These are phyloP conservation scores for Pontederia crassipes DNA, from an alignment of 176 grass and related monocot species.

Conservation along the genomic window DNA sequence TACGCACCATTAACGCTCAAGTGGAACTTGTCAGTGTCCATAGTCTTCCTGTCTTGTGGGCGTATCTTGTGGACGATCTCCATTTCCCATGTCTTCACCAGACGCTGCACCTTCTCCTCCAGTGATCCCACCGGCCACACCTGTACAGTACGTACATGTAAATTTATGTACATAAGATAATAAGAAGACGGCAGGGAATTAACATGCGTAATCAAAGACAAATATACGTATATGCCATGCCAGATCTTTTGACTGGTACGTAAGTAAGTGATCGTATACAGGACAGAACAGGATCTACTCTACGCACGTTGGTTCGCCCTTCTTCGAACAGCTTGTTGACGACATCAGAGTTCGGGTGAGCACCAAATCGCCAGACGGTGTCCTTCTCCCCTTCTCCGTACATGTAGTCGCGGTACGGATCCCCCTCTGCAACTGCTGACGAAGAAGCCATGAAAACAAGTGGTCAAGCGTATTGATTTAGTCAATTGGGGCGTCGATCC, in stretches of 20 bases:
- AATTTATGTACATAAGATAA: too few species aligned
- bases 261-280: too few species aligned
- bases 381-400: constrained; percentile 50
- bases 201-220: too few species aligned
- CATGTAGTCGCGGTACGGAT: constrained; percentile 64
- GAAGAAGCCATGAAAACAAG: too few species aligned
- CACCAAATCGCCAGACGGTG: constrained; percentile 51
- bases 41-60: constrained; percentile 44
- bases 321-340: constrained; percentile 81
- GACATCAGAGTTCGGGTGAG: constrained; percentile 54
- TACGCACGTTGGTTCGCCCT: constrained; percentile 41
- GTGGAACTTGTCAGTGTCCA: constrained; percentile 17
- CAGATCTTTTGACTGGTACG: too few species aligned
- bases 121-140: constrained; percentile 47
- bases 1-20: constrained; percentile 47
- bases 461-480: too few species aligned
- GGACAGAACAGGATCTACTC: not conserved
- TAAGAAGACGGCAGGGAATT: not conserved
- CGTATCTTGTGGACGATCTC: constrained; percentile 61
- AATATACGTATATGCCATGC: too few species aligned
- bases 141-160: not conserved
- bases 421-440: constrained; percentile 10
- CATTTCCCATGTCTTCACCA: constrained; percentile 81
- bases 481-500: too few species aligned
- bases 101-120: constrained; percentile 58